phyloP scores from a whole-genome alignment of 805 yeast species.

The Candida oleophila region DNA sequence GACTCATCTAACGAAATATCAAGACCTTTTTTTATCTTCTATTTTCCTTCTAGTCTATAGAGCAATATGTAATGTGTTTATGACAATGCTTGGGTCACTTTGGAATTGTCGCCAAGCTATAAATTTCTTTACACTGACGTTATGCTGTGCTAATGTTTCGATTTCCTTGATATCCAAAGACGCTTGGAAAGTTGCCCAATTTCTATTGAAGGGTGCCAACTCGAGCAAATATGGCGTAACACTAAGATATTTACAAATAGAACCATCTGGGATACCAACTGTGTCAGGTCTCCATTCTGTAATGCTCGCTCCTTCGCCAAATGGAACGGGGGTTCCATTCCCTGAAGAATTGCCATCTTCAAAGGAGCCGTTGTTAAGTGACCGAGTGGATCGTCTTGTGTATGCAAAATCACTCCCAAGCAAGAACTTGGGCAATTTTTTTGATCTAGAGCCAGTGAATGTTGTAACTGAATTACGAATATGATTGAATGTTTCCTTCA shows the following conservation, averaged over 20 bases:
- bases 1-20: constrained; percentile 37
- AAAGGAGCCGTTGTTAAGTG: constrained; percentile 7
- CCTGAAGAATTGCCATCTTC: constrained; percentile 1
- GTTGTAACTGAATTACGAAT: constrained; percentile 6
- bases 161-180: constrained; percentile 22
- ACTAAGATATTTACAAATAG: constrained; percentile 25
- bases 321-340: not conserved
- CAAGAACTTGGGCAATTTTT: constrained; percentile 28
- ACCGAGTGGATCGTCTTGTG: constrained; percentile 18
- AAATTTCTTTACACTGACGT: constrained; percentile 23
- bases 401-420: constrained; percentile 18
- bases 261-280: constrained; percentile 34
- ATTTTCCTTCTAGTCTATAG: not conserved
- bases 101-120: constrained; percentile 38
- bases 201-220: constrained; percentile 29
- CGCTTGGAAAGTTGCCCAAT: constrained; percentile 34
- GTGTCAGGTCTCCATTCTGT: constrained; percentile 16
- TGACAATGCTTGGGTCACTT: constrained; percentile 13
- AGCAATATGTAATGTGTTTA: constrained; percentile 11
- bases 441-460: constrained; percentile 35
- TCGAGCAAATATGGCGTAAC: constrained; percentile 28
- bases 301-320: not conserved
- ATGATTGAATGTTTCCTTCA: not conserved
- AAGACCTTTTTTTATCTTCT: not conserved
- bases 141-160: constrained; percentile 11